These are phyloP conservation scores for Arctium lappa DNA, from an alignment of 129 eudicot genomes.

Conservation along the genomic window DNA sequence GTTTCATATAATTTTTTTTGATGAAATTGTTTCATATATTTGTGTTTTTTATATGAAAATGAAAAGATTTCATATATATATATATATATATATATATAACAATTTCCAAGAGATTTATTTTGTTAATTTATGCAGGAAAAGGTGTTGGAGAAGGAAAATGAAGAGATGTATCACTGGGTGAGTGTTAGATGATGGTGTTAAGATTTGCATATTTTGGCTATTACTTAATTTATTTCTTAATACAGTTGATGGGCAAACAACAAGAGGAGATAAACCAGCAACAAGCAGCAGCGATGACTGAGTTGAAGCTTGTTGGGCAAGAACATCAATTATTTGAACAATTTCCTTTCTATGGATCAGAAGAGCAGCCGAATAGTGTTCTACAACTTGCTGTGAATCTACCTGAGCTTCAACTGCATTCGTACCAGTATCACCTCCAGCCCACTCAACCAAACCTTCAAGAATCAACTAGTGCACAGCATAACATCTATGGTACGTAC, in stretches of 20 bases:
- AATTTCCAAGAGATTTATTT: neutral
- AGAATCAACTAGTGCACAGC: constrained; percentile 28
- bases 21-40: too few relatives aligned
- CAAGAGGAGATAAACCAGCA: constrained; percentile 49
- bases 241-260: constrained; percentile 64
- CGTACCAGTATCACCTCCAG: constrained; percentile 53
- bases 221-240: neutral
- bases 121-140: constrained; percentile 46
- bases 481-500: constrained; percentile 29
- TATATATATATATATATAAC: neutral
- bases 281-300: constrained; percentile 47
- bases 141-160: constrained; percentile 74
- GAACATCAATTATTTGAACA: constrained; percentile 47
- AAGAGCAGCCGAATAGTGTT: constrained; percentile 40
- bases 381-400: constrained; percentile 47
- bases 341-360: constrained; percentile 57
- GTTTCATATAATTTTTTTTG: too few relatives aligned
- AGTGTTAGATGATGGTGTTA: neutral
- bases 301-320: constrained; percentile 48
- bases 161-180: constrained; percentile 83
- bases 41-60: too few relatives aligned
- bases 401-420: constrained; percentile 35
- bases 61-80: too few relatives aligned
- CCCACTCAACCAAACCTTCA: constrained; percentile 78
- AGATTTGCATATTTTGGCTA: neutral